A percentile compares a stretch with the other conserved stretches of the same genome.
Conservation (phyloP, 23 red algal species). For the Cyanidium caldarium region DNA sequence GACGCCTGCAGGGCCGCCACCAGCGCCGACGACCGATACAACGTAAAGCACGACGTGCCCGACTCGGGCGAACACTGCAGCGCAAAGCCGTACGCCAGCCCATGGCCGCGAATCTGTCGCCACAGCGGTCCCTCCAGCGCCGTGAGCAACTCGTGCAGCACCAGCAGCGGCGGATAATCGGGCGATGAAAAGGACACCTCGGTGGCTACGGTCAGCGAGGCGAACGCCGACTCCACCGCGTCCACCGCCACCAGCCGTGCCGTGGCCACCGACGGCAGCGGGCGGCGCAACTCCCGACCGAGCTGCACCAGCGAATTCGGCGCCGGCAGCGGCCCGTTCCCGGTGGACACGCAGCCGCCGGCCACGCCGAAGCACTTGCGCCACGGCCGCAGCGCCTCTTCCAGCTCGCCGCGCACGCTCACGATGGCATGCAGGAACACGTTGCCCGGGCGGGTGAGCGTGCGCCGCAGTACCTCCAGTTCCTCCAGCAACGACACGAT, state of each 20-base stretch:
- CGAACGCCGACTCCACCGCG: not conserved
- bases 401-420: not conserved
- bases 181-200: not conserved
- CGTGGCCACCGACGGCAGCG: not conserved
- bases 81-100: conserved; percentile 8
- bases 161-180: conserved; percentile 1
- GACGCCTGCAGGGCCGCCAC: not conserved
- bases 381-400: not conserved
- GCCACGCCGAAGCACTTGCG: not conserved
- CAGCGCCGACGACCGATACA: conserved; percentile 8
- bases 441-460: not conserved
- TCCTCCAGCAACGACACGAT: not conserved
- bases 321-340: not conserved
- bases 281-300: not conserved
- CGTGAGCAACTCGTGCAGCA: conserved; percentile 9
- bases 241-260: not conserved
- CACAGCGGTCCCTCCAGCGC: conserved; percentile 17
- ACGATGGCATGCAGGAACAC: not conserved
- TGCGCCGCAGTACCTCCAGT: not conserved
- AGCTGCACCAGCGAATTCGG: not conserved
- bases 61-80: conserved; percentile 12
- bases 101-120: conserved; percentile 11
- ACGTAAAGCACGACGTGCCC: not conserved
- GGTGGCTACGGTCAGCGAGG: not conserved
- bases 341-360: not conserved